phyloP scores from a whole-genome alignment of 768 basidiomycete species.

The Boletus subparvulus region DNA sequence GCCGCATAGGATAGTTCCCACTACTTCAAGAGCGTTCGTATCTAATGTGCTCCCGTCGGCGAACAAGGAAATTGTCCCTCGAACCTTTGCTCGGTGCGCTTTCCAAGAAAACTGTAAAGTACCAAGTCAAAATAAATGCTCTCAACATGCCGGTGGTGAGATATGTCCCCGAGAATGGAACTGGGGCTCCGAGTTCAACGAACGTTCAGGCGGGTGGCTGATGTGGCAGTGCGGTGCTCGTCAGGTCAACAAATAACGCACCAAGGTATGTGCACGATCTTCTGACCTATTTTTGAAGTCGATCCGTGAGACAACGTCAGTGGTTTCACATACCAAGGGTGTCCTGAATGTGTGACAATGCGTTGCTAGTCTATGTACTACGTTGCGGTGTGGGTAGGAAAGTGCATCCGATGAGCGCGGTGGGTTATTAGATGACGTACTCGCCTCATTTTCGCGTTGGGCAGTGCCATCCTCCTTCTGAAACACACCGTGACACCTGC shows the following conservation, averaged over 20 bases:
- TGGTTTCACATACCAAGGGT: neutral
- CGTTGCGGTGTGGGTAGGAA: neutral
- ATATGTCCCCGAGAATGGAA: neutral
- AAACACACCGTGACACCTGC: conserved; percentile 10
- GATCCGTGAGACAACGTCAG: neutral
- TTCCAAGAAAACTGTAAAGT: neutral
- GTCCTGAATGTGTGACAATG: no score
- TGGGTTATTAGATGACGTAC: neutral
- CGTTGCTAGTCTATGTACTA: neutral
- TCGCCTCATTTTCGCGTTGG: neutral
- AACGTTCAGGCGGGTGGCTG: no score
- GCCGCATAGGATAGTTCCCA: neutral
- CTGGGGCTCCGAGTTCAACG: no score
- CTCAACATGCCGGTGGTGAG: neutral
- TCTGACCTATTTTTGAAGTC: neutral
- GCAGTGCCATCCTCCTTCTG: neutral
- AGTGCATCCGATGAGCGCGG: neutral
- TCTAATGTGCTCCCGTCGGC: neutral
- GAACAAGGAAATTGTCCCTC: neutral
- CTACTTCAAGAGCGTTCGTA: neutral
- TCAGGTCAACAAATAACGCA: no score
- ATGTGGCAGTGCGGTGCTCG: no score
- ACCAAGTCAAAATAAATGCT: no score
- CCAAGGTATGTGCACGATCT: no score
- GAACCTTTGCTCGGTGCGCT: neutral